Evolutionary conservation across 768 basidiomycete species (phyloP).

Genomic region (Mrakia gelida): DNA sequence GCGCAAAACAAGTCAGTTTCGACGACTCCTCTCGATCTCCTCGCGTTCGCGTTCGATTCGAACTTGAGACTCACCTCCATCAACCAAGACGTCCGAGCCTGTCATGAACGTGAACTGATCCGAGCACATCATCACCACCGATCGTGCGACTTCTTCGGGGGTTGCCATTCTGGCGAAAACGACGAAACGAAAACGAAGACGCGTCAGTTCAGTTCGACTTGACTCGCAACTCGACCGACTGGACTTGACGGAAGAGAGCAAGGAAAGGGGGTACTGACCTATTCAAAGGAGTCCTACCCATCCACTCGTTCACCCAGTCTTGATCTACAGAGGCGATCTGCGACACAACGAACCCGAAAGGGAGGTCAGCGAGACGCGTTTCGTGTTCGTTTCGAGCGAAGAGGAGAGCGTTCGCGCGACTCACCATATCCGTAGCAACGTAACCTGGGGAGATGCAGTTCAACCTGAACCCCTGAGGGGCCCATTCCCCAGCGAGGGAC

Average conservation of each 20-base stretch:
- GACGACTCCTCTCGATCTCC: neutral
- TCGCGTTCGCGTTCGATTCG: neutral
- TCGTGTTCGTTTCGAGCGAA: no score
- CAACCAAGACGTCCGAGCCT: conserved; percentile 42
- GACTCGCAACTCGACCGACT: neutral
- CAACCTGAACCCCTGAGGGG: conserved; percentile 40
- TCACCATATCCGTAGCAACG: conserved; percentile 44
- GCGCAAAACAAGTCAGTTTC: neutral
- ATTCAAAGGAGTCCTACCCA: conserved; percentile 39
- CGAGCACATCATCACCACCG: conserved; percentile 39
- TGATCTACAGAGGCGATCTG: conserved; percentile 22
- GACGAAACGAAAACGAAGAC: neutral
- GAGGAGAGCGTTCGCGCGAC: neutral
- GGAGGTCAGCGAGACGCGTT: neutral
- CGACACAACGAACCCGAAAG: neutral
- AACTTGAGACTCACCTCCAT: conserved; percentile 41
- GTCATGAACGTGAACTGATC: conserved; percentile 41
- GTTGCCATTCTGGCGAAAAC: conserved; percentile 36
- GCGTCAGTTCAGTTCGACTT: neutral
- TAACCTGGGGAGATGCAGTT: conserved; percentile 43
- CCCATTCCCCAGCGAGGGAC: conserved; percentile 37
- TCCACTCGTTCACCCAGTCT: conserved; percentile 39
- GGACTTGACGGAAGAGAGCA: neutral
- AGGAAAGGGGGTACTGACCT: neutral
- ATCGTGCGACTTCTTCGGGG: conserved; percentile 40